phyloP scores from a whole-genome alignment of 331 rosid species.

The Phaseolus coccineus region DNA sequence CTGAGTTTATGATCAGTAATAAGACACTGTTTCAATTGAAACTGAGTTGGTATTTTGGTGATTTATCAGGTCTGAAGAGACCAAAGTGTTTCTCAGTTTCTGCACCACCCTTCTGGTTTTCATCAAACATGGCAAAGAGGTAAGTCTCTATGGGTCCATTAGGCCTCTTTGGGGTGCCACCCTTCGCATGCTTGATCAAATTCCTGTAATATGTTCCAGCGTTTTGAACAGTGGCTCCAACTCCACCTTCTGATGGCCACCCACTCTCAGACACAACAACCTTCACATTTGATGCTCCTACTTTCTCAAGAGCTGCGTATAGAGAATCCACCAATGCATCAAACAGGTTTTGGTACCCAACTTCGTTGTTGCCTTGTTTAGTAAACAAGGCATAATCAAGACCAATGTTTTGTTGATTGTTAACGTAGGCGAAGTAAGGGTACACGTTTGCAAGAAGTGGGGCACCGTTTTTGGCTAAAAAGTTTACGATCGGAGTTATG shows the following conservation, averaged over 20 bases:
- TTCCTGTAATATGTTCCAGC: slow-evolving; percentile 61
- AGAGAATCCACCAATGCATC: slow-evolving; percentile 65
- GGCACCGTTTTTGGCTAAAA: slow-evolving; percentile 49
- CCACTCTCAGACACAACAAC: slow-evolving; percentile 82
- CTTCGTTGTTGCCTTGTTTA: slow-evolving; percentile 41
- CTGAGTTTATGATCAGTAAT: neutral
- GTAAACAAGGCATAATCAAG: slow-evolving; percentile 66
- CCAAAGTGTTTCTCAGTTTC: slow-evolving; percentile 61
- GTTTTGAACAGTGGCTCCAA: slow-evolving; percentile 51
- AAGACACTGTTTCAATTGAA: slow-evolving; percentile 29
- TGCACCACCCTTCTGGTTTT: slow-evolving; percentile 46
- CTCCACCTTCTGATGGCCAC: slow-evolving; percentile 72
- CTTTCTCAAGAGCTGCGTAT: slow-evolving; percentile 69
- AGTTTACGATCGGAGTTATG: slow-evolving; percentile 53
- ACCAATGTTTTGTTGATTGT: slow-evolving; percentile 23
- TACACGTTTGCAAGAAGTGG: slow-evolving; percentile 73
- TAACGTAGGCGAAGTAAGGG: slow-evolving; percentile 49
- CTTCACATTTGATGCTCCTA: slow-evolving; percentile 45
- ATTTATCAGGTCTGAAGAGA: slow-evolving; percentile 55
- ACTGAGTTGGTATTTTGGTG: slow-evolving; percentile 55
- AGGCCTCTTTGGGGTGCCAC: slow-evolving; percentile 69
- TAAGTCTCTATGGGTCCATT: slow-evolving; percentile 64
- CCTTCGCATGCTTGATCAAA: slow-evolving; percentile 57
- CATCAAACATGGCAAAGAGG: slow-evolving; percentile 74
- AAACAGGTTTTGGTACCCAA: slow-evolving; percentile 60